Evolutionary conservation across 2,329 filamentous ascomycete species (phyloP).

Genomic region (Colletotrichum chrysophilum): DNA sequence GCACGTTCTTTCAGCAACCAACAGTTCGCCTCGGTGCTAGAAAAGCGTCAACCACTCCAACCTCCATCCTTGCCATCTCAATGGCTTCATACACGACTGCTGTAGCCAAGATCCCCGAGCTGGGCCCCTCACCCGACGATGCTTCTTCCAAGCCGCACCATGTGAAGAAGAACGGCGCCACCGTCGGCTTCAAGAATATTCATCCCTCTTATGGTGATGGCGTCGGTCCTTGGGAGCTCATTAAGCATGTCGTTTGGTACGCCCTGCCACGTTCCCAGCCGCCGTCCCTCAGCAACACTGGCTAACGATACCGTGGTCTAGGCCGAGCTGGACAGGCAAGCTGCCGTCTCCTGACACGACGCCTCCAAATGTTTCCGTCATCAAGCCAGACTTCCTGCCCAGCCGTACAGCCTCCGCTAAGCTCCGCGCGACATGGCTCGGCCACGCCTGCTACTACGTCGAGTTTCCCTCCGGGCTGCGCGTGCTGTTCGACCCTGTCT

Average conservation of each 20-base stretch:
- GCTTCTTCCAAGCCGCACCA: constrained; percentile 54
- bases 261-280: constrained; percentile 15
- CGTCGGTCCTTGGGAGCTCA: constrained; percentile 24
- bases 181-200: constrained; percentile 54
- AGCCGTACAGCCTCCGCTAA: constrained; percentile 58
- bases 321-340: constrained; percentile 45
- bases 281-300: neutral
- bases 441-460: constrained; percentile 91
- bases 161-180: constrained; percentile 42
- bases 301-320: constrained; percentile 20
- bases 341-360: constrained; percentile 62
- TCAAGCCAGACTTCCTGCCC: constrained; percentile 70
- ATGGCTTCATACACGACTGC: constrained; percentile 26
- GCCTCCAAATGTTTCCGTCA: constrained; percentile 69
- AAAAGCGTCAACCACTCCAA: constrained; percentile 9
- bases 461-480: constrained; percentile 88
- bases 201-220: constrained; percentile 48
- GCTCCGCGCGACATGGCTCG: constrained; percentile 90
- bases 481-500: constrained; percentile 92
- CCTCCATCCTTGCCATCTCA: constrained; percentile 19
- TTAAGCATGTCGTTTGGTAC: constrained; percentile 41
- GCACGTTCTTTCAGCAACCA: neutral
- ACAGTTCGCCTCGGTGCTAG: neutral
- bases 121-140: constrained; percentile 42
- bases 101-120: constrained; percentile 39